Evolutionary conservation across 768 basidiomycete genomes (phyloP).

Genomic region (Sistotremastrum suecicum): DNA sequence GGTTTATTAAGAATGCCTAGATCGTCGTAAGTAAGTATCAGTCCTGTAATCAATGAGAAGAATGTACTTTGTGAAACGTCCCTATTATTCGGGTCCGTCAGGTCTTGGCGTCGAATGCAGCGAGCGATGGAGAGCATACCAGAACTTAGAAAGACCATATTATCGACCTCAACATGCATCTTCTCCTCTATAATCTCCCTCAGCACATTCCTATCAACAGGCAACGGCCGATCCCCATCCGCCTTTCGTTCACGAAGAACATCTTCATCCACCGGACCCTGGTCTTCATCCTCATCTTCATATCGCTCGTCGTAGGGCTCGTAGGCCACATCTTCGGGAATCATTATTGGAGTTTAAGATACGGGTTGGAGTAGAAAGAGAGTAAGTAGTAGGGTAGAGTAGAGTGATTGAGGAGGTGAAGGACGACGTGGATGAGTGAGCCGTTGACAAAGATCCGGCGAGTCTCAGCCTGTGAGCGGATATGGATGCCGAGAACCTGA

Average conservation of each 20-base stretch:
- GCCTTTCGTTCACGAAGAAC: conserved; percentile 8
- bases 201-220: conserved; percentile 59
- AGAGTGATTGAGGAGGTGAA: no score
- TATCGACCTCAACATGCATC: conserved; percentile 47
- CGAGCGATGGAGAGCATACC: conserved; percentile 28
- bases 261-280: no score
- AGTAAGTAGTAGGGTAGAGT: no score
- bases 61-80: conserved; percentile 68
- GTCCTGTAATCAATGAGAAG: conserved; percentile 4
- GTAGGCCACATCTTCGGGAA: no score
- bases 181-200: conserved; percentile 69
- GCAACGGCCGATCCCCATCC: conserved; percentile 53
- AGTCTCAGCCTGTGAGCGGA: no score
- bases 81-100: conserved; percentile 24
- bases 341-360: no score
- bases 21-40: background rate
- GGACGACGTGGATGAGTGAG: no score
- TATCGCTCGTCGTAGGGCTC: no score
- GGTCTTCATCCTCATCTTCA: no score
- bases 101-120: conserved; percentile 7
- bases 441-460: no score
- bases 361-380: no score
- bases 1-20: conserved; percentile 44
- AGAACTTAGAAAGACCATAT: conserved; percentile 61
- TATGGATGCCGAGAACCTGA: no score